Percentiles rank a stretch among this genome's conserved stretches.
Evolutionary conservation across 202 grass and related monocot species (phyloP).

Genomic region (Setaria italica): DNA sequence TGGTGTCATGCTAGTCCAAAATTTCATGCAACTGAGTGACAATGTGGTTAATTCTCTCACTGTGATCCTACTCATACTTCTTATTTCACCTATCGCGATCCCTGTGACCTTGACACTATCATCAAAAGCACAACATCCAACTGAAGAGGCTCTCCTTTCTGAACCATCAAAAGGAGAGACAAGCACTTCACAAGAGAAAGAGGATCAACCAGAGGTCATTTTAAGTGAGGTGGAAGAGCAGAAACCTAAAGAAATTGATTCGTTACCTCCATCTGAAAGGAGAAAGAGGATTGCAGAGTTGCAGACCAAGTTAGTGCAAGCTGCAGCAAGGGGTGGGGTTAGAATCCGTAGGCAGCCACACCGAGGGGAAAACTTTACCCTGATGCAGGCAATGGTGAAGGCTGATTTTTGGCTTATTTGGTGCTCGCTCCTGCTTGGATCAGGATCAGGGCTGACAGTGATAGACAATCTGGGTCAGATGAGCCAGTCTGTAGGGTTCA

Average conservation of each 20-base stretch:
- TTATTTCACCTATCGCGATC: slow-evolving; percentile 66
- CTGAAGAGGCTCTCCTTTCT: slow-evolving; percentile 73
- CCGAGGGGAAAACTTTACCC: slow-evolving; percentile 90
- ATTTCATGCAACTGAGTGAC: slow-evolving; percentile 67
- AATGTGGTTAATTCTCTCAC: slow-evolving; percentile 54
- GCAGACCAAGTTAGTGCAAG: slow-evolving; percentile 72
- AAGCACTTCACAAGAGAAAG: slow-evolving; percentile 59
- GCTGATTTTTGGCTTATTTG: slow-evolving; percentile 98
- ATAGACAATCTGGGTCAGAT: slow-evolving; percentile 98
- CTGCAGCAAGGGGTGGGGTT: slow-evolving; percentile 79
- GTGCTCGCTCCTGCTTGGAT: slow-evolving; percentile 79
- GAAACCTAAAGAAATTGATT: slow-evolving; percentile 72
- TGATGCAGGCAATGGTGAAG: slow-evolving; percentile 82
- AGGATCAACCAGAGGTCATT: slow-evolving; percentile 68
- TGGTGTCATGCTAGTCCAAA: slow-evolving; percentile 88
- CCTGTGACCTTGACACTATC: slow-evolving; percentile 68
- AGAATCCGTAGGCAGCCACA: slow-evolving; percentile 73
- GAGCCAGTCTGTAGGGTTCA: slow-evolving; percentile 80
- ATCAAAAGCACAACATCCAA: slow-evolving; percentile 56
- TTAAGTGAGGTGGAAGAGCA: slow-evolving; percentile 92
- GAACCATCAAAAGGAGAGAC: slow-evolving; percentile 62
- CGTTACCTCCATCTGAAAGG: slow-evolving; percentile 68
- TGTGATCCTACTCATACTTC: slow-evolving; percentile 62
- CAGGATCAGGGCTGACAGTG: slow-evolving; percentile 87
- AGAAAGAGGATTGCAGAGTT: slow-evolving; percentile 74